Evolutionary conservation across 441 rosid genomes (phyloP).

Genomic region (Pelargonium fulgidum): DNA sequence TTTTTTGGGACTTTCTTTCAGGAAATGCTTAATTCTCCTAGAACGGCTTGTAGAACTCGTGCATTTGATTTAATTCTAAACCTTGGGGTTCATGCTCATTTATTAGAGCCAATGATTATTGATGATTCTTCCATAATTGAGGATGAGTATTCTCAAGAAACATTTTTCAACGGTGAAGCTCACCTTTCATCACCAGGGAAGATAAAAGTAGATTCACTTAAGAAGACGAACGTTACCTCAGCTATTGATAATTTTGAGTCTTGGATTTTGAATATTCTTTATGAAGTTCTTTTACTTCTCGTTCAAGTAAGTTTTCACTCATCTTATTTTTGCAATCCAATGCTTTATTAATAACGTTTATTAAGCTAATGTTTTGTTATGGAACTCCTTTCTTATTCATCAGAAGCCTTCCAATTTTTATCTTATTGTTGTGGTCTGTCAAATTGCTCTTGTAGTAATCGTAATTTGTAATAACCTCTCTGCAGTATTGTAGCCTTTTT

Average conservation of each 20-base stretch:
- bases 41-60: constrained; percentile 70
- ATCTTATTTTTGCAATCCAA: not conserved
- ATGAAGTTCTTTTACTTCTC: constrained; percentile 86
- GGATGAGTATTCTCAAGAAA: constrained; percentile 71
- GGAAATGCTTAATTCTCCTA: constrained; percentile 92
- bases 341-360: not conserved
- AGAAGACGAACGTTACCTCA: constrained; percentile 45
- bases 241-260: constrained; percentile 78
- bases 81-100: constrained; percentile 94
- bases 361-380: not conserved
- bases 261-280: constrained; percentile 86
- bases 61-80: constrained; percentile 94
- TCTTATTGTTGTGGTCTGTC: not conserved
- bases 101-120: constrained; percentile 71
- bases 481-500: not conserved
- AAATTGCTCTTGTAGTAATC: not conserved
- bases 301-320: constrained; percentile 63
- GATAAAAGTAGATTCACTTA: constrained; percentile 40
- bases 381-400: not conserved
- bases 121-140: constrained; percentile 75
- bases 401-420: not conserved
- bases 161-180: constrained; percentile 52
- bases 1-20: constrained; percentile 29
- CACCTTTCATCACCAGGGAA: constrained; percentile 49
- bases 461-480: not conserved